These are phyloP conservation scores for Cystobasidium ongulense DNA, from an alignment of 768 basidiomycete species.

Conservation along the genomic window DNA sequence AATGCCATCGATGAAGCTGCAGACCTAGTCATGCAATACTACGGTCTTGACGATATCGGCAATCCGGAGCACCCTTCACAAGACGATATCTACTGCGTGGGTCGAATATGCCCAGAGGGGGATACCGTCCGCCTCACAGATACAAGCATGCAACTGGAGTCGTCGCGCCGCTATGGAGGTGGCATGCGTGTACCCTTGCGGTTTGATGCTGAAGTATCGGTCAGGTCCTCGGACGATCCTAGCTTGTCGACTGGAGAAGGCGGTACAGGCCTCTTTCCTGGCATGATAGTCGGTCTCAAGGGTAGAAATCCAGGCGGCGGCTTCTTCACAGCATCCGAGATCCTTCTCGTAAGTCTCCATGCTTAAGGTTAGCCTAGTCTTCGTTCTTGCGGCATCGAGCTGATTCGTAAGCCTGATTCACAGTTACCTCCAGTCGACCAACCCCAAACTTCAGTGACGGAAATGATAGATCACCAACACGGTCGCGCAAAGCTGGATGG, in stretches of 20 bases:
- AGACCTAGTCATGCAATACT: constrained; percentile 62
- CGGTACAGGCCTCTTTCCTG: constrained; percentile 73
- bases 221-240: constrained; percentile 54
- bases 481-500: constrained; percentile 47
- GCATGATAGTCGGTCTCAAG: constrained; percentile 72
- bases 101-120: constrained; percentile 63
- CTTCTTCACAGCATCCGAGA: constrained; percentile 72
- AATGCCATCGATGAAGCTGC: constrained; percentile 78
- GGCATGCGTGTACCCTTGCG: constrained; percentile 60
- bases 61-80: constrained; percentile 54
- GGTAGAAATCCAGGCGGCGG: constrained; percentile 87
- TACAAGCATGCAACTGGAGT: constrained; percentile 66
- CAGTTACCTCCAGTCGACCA: constrained; percentile 60
- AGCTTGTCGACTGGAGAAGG: constrained; percentile 48
- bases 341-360: constrained; percentile 59
- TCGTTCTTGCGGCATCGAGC: not conserved
- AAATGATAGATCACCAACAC: constrained; percentile 48
- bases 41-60: constrained; percentile 63
- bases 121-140: constrained; percentile 58
- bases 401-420: not conserved
- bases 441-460: constrained; percentile 45
- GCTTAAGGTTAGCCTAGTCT: not conserved
- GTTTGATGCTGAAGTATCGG: constrained; percentile 59
- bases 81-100: constrained; percentile 61
- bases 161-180: constrained; percentile 67